These are phyloP conservation scores for Suillus brevipes DNA, from an alignment of 768 basidiomycete species.

Conservation along the genomic window DNA sequence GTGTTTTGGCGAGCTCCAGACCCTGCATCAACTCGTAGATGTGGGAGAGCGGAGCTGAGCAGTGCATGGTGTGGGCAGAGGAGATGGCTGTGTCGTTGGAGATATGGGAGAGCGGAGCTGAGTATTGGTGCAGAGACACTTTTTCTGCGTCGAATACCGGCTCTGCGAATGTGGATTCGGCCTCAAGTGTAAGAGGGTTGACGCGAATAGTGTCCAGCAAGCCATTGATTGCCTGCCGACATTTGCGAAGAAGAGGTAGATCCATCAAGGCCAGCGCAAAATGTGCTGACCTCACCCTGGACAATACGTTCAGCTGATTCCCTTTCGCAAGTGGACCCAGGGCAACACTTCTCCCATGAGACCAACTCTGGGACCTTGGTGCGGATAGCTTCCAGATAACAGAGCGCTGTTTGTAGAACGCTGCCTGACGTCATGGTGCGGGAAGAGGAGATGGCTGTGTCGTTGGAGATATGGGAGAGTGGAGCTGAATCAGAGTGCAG, in stretches of 20 bases:
- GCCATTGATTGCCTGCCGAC: conserved; percentile 24
- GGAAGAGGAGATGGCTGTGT: too few relatives aligned
- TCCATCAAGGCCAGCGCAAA: conserved; percentile 36
- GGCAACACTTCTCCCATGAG: conserved; percentile 46
- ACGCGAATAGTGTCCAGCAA: conserved; percentile 47
- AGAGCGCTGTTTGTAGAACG: conserved; percentile 84
- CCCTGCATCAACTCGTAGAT: conserved; percentile 64
- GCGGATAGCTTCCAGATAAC: conserved; percentile 86
- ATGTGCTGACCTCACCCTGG: conserved; percentile 41
- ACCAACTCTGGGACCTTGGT: conserved; percentile 65
- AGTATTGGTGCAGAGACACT: conserved; percentile 5
- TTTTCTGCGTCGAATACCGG: conserved; percentile 16
- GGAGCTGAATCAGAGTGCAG: too few relatives aligned
- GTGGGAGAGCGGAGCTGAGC: too few relatives aligned
- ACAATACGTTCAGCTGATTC: conserved; percentile 45
- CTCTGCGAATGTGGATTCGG: conserved; percentile 20
- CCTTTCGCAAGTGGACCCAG: conserved; percentile 41
- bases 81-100: too few relatives aligned
- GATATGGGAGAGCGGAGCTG: too few relatives aligned
- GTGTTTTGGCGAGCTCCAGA: conserved; percentile 67
- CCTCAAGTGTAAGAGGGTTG: conserved; percentile 27
- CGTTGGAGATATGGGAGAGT: too few relatives aligned
- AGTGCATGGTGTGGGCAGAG: too few relatives aligned
- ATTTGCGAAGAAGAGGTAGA: conserved; percentile 11
- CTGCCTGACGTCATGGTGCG: conserved; percentile 64